Conservation (phyloP, 768 basidiomycete genomes). For the Tylopilus felleus region DNA sequence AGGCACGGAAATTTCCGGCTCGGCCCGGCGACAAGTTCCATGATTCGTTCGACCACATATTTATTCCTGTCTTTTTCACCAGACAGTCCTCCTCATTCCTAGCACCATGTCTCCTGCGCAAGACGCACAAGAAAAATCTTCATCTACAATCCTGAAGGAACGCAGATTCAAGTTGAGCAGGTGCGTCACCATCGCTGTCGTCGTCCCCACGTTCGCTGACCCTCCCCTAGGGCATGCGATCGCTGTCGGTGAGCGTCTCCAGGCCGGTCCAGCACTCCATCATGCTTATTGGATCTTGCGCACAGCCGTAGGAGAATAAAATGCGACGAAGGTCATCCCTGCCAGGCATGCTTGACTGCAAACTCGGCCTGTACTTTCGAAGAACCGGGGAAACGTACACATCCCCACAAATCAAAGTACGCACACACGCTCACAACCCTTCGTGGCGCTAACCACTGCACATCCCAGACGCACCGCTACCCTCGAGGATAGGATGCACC, state of each 20-base stretch:
- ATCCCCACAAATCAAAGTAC: slow-evolving; percentile 87
- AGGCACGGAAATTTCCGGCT: slow-evolving; percentile 23
- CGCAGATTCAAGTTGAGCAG: slow-evolving; percentile 86
- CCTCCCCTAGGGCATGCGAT: slow-evolving; percentile 71
- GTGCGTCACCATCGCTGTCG: slow-evolving; percentile 36
- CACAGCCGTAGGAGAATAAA: slow-evolving; percentile 76
- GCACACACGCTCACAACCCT: slow-evolving; percentile 27
- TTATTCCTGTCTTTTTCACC: slow-evolving; percentile 23
- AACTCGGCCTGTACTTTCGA: slow-evolving; percentile 83
- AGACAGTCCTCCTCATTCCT: not conserved
- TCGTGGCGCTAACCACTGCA: not conserved
- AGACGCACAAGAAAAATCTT: slow-evolving; percentile 41
- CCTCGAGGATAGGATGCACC: slow-evolving; percentile 85
- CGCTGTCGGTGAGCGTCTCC: slow-evolving; percentile 70
- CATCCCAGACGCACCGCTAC: slow-evolving; percentile 66
- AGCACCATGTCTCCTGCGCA: slow-evolving; percentile 31
- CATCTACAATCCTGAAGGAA: slow-evolving; percentile 63
- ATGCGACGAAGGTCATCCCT: slow-evolving; percentile 87
- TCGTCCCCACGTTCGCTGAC: slow-evolving; percentile 2
- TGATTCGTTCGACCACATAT: slow-evolving; percentile 15
- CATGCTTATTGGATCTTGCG: not conserved
- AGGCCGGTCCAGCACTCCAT: not conserved
- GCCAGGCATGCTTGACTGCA: slow-evolving; percentile 82
- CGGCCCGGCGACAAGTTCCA: slow-evolving; percentile 23
- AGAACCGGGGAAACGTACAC: slow-evolving; percentile 80